phyloP scores from a whole-genome alignment of 352 stramenopile genomes.

The Globisporangium middletonii region DNA sequence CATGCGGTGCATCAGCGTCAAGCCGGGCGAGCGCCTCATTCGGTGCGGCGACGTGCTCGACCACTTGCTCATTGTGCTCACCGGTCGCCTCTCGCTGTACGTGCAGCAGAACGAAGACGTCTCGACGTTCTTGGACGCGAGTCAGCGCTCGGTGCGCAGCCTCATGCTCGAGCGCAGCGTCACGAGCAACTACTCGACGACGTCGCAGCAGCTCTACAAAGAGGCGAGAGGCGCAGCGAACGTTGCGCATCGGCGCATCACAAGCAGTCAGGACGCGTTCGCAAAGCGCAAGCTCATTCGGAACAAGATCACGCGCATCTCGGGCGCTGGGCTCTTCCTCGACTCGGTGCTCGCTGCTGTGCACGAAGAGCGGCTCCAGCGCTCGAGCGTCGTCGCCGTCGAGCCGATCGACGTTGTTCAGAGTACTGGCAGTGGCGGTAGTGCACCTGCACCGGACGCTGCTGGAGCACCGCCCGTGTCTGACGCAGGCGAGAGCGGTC shows the following conservation, averaged over 20 bases:
- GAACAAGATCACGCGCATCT: constrained; percentile 14
- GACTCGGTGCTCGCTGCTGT: constrained; percentile 48
- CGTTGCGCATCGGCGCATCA: neutral
- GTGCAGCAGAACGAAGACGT: constrained; percentile 35
- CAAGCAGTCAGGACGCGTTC: constrained; percentile 3
- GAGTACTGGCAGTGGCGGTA: neutral
- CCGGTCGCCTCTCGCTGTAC: constrained; percentile 32
- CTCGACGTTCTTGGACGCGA: constrained; percentile 34
- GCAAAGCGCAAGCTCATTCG: constrained; percentile 12
- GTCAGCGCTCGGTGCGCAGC: constrained; percentile 49
- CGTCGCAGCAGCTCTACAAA: constrained; percentile 48
- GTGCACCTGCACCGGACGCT: neutral
- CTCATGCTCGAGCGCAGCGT: constrained; percentile 48
- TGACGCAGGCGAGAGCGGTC: constrained; percentile 6
- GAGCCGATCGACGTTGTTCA: neutral
- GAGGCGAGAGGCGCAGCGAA: neutral
- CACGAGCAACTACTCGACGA: constrained; percentile 65
- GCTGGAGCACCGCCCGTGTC: constrained; percentile 5
- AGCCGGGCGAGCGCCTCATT: constrained; percentile 36
- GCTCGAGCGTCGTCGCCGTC: neutral
- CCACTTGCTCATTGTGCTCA: constrained; percentile 44
- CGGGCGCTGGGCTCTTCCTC: constrained; percentile 24
- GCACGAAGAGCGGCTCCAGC: constrained; percentile 19
- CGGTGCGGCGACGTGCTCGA: constrained; percentile 30
- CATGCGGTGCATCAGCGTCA: constrained; percentile 22